Conservation (phyloP, 2,329 filamentous ascomycete genomes). For the Apiospora rasikravindrae region DNA sequence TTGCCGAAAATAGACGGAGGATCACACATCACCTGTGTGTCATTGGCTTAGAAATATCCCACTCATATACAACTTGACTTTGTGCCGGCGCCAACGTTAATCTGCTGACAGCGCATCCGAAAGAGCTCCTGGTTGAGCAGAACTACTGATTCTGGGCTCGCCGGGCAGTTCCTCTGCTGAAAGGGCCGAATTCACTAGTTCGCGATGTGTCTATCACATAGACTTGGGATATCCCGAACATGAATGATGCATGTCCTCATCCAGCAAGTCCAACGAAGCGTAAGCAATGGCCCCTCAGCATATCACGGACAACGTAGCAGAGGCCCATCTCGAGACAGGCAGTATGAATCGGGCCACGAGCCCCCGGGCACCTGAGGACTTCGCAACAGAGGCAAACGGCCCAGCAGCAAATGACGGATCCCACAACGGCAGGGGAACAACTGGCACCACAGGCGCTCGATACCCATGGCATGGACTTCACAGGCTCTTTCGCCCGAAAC, state of each 20-base stretch:
- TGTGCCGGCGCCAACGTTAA: background rate
- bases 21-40: background rate
- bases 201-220: background rate
- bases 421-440: background rate
- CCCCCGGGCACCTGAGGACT: background rate
- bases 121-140: background rate
- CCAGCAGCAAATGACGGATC: background rate
- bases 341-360: background rate
- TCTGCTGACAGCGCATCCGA: background rate
- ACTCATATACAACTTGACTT: background rate
- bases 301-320: background rate
- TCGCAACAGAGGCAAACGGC: background rate
- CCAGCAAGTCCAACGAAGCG: background rate
- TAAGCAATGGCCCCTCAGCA: background rate
- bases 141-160: background rate
- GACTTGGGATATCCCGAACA: background rate
- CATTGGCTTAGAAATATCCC: background rate
- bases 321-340: background rate
- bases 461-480: slow-evolving; percentile 1
- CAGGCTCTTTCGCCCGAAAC: background rate
- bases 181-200: too few relatives aligned
- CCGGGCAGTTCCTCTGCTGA: too few relatives aligned
- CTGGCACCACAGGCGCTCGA: background rate
- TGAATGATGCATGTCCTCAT: background rate
- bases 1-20: background rate